These are phyloP conservation scores for Neophaeococcomyces mojaviensis DNA, from an alignment of 2,329 filamentous ascomycete species.

Conservation along the genomic window DNA sequence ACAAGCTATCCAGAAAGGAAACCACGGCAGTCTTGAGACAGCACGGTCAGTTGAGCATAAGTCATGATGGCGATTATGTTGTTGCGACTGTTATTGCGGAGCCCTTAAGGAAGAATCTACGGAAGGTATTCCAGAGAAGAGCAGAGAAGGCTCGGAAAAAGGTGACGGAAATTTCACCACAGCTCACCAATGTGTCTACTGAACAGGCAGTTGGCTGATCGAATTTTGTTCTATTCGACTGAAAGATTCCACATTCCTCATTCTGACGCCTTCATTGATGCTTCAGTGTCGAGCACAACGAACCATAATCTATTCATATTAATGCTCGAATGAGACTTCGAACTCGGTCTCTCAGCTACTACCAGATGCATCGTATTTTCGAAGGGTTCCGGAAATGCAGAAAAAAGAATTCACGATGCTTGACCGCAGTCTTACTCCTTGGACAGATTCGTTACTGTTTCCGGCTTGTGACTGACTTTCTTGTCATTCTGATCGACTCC, in stretches of 20 bases:
- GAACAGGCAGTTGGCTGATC: no score
- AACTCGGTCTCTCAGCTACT: no score
- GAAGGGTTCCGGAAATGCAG: no score
- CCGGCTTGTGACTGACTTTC: conserved; percentile 18
- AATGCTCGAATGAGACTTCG: no score
- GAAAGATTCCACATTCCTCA: no score
- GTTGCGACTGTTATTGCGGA: conserved; percentile 37
- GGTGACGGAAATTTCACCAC: not conserved
- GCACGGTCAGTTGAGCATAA: conserved; percentile 68
- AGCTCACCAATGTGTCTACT: not conserved
- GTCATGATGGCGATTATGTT: conserved; percentile 79
- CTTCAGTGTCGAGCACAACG: no score
- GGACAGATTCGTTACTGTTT: conserved; percentile 13
- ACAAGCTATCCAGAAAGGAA: conserved; percentile 28
- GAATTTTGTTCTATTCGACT: no score
- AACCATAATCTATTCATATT: no score
- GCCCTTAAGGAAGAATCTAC: conserved; percentile 15
- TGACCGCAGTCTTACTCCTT: conserved; percentile 8
- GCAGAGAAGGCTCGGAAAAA: not conserved
- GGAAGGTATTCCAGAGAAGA: not conserved
- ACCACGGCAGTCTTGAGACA: conserved; percentile 34
- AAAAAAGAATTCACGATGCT: no score
- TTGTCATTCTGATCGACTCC: conserved; percentile 19
- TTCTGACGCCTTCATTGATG: no score
- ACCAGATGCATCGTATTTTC: no score